Evolutionary conservation across 2,329 filamentous ascomycete genomes (phyloP), one percentile per base, ranked within the genome.

Genomic region (Myriosclerotinia curreyana): DNA sequence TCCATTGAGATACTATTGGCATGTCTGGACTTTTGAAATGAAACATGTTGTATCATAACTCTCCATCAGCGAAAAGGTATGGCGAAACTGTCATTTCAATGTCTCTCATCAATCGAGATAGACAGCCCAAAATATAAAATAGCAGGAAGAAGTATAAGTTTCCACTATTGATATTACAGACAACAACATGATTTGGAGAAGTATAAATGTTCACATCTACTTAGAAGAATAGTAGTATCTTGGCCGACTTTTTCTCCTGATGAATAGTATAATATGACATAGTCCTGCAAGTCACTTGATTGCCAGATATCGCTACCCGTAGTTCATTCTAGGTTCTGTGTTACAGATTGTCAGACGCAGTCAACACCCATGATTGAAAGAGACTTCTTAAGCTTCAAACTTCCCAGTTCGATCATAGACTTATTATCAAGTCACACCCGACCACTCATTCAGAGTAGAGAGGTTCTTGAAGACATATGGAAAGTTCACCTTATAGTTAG

Each of bases 261-360:
- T 22, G 20, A 14, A 38, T n/a, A n/a, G n/a, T n/a, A n/a, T n/a
- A n/a, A n/a, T n/a, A n/a, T n/a, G n/a, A n/a, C 36, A 58, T 7
- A 28, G 28, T 48, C 3, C 28, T 22, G 15, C 42, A 34, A 36
- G 42, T 58, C 55, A 58, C 55, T 58, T 36, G 55, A 25, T 48
- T 48, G 42, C 55, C 42, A 48, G 5, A 20, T 17, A 25, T 58
- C 28, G 42, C 42, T 22, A 46, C 20, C n/a, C 17, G 54, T 40
- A 46, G 12, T 34, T 11, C 54, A 46, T 20, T 20, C 42, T 48
- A 7, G n/a, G 28, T 44, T 48, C 14, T 14, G 15, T 48, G 12
- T 9, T 36, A 3, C 42, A 12, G 31, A 25, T 58, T 36, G 2
- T 12, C 28, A 36, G 42, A 36, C 55, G 5, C 42, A 9, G 38